phyloP scores from a whole-genome alignment of 2,329 filamentous ascomycete genomes.

The Phyllachora maydis region DNA sequence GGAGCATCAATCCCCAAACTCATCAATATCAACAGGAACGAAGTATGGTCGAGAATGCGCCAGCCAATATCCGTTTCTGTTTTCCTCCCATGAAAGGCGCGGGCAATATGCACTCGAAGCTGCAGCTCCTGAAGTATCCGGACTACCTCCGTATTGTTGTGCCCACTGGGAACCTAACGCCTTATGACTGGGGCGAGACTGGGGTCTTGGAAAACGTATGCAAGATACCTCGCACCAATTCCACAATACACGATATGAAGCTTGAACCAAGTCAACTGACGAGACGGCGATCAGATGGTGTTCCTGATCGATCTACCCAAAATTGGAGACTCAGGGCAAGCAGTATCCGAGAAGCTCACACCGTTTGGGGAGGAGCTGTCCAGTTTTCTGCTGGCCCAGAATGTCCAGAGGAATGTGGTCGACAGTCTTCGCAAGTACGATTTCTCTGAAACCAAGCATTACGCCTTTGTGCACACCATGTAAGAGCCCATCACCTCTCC shows the following conservation, averaged over 20 bases:
- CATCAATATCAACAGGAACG: no score
- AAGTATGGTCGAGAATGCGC: no score
- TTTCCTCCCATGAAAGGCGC: conserved; percentile 64
- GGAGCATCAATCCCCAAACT: no score
- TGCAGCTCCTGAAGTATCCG: conserved; percentile 71
- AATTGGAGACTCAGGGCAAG: conserved; percentile 13
- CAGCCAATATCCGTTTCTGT: conserved; percentile 43
- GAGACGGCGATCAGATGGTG: conserved; percentile 31
- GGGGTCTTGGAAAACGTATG: conserved; percentile 69
- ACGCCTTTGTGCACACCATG: conserved; percentile 78
- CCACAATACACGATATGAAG: conserved; percentile 3
- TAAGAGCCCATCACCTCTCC: conserved; percentile 18
- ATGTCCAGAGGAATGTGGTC: conserved; percentile 41
- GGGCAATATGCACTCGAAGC: conserved; percentile 80
- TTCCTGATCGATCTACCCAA: conserved; percentile 85
- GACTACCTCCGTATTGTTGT: conserved; percentile 59
- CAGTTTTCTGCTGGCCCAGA: conserved; percentile 48
- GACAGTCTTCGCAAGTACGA: conserved; percentile 59
- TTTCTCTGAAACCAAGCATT: conserved; percentile 47
- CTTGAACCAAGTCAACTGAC: conserved; percentile 4
- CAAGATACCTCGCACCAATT: conserved; percentile 2
- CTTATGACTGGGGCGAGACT: conserved; percentile 77
- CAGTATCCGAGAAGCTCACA: conserved; percentile 14
- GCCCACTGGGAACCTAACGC: conserved; percentile 69
- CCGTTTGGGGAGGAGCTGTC: conserved; percentile 49